Conservation (phyloP, 2,329 filamentous ascomycete genomes). For the Calonectria pseudoturangicola region DNA sequence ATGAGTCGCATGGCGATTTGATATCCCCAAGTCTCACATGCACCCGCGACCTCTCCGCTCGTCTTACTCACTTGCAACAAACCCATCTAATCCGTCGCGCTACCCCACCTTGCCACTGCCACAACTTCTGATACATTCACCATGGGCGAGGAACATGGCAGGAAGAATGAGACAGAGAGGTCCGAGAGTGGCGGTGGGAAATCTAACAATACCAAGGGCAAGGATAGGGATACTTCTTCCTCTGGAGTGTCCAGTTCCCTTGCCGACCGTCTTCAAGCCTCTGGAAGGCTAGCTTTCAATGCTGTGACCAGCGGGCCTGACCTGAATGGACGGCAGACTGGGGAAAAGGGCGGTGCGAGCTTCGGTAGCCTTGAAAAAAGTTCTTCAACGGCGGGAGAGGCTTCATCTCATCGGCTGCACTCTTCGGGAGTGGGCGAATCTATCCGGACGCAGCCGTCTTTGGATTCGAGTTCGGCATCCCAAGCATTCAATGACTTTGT, state of each 20-base stretch:
- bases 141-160: slow-evolving; percentile 34
- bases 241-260: slow-evolving; percentile 43
- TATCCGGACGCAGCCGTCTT: slow-evolving; percentile 40
- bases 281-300: slow-evolving; percentile 53
- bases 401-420: slow-evolving; percentile 49
- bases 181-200: slow-evolving; percentile 9
- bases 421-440: slow-evolving; percentile 44
- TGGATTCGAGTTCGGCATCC: slow-evolving; percentile 57
- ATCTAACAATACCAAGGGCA: slow-evolving; percentile 43
- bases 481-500: slow-evolving; percentile 54
- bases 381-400: slow-evolving; percentile 44
- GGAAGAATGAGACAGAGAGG: slow-evolving; percentile 28
- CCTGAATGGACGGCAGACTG: slow-evolving; percentile 41
- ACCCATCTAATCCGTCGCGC: slow-evolving; percentile 10
- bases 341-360: slow-evolving; percentile 48
- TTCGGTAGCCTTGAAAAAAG: slow-evolving; percentile 41
- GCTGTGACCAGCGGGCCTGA: slow-evolving; percentile 48
- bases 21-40: slow-evolving; percentile 22
- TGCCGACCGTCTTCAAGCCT: slow-evolving; percentile 54
- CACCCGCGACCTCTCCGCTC: slow-evolving; percentile 1
- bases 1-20: slow-evolving; percentile 4
- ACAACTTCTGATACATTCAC: slow-evolving; percentile 8
- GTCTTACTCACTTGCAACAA: slow-evolving; percentile 19
- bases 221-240: slow-evolving; percentile 47
- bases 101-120: slow-evolving; percentile 21